phyloP scores from a whole-genome alignment of 345 rosid genomes.

The Heritiera littoralis region DNA sequence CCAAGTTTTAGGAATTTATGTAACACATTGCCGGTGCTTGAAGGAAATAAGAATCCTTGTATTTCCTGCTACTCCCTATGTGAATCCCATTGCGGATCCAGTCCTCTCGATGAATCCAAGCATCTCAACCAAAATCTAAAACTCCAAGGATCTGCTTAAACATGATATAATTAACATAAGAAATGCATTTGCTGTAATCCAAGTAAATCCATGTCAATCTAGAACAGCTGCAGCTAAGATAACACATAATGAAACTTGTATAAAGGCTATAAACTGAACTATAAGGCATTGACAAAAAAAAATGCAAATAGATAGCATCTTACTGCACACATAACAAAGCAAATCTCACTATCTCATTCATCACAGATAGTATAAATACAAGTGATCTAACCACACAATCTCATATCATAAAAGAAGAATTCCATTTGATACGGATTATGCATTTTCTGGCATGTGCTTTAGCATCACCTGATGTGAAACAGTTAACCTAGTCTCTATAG shows the following conservation, averaged over 20 bases:
- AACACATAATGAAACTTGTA: not conserved
- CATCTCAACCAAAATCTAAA: constrained; percentile 84
- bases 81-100: constrained; percentile 87
- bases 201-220: not conserved
- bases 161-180: not conserved
- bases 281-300: not conserved
- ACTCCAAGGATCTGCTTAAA: constrained; percentile 67
- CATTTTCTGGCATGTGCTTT: not conserved
- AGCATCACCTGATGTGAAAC: not conserved
- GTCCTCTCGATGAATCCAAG: constrained; percentile 82
- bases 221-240: not conserved
- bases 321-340: not conserved
- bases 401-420: not conserved
- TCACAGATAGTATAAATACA: not conserved
- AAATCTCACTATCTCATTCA: not conserved
- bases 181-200: not conserved
- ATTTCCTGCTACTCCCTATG: constrained; percentile 73
- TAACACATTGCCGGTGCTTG: constrained; percentile 84
- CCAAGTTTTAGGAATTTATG: constrained; percentile 50
- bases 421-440: not conserved
- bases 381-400: not conserved
- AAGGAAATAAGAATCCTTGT: constrained; percentile 83
- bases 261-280: not conserved
- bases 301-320: not conserved
- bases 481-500: not conserved